phyloP scores from a whole-genome alignment of 176 grass and related monocot species.

The Musa troglodytarum region DNA sequence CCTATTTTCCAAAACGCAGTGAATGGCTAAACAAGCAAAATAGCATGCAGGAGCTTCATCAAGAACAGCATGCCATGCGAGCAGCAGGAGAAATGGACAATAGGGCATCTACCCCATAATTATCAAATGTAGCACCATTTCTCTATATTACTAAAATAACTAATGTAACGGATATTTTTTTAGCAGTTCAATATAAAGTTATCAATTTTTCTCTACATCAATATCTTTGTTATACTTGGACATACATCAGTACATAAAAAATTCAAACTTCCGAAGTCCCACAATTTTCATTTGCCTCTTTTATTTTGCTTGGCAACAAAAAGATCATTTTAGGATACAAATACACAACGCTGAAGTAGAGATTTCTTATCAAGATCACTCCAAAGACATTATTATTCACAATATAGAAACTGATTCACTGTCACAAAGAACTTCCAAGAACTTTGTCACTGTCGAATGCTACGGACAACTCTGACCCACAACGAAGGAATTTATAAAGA shows the following conservation, averaged over 20 bases:
- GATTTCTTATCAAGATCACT: neutral
- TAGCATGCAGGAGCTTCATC: neutral
- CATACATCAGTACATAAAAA: neutral
- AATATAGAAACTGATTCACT: neutral
- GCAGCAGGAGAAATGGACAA: neutral
- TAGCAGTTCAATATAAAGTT: no score
- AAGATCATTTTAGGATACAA: neutral
- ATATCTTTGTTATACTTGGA: neutral
- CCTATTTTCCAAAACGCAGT: neutral
- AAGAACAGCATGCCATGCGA: neutral
- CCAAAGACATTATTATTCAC: neutral
- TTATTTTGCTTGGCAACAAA: neutral
- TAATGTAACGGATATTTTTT: no score
- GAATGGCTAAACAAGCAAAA: neutral
- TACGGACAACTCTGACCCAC: neutral
- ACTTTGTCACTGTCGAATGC: neutral
- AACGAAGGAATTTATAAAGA: neutral
- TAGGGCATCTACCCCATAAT: neutral
- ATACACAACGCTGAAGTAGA: no score
- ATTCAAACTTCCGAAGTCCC: neutral
- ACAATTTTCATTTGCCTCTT: neutral
- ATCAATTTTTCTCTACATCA: no score
- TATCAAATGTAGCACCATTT: neutral
- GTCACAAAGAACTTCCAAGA: neutral
- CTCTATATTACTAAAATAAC: no score